phyloP scores from a whole-genome alignment of 164 flowering plant species.

The Macadamia tetraphylla region DNA sequence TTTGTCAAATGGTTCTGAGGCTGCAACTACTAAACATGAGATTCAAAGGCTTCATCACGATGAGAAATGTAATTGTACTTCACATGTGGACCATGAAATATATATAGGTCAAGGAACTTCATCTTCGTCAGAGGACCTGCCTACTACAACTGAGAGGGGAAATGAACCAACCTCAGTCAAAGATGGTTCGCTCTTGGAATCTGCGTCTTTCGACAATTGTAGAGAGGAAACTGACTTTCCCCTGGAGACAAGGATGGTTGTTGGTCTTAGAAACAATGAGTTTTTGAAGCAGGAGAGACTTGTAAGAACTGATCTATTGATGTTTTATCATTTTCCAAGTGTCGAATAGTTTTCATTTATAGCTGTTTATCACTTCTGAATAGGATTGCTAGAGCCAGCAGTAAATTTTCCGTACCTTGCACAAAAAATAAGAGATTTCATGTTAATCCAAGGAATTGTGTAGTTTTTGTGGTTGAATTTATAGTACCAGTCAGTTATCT shows the following conservation, averaged over 20 bases:
- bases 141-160: conserved; percentile 12
- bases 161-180: conserved; percentile 11
- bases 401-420: neutral
- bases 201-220: conserved; percentile 11
- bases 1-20: conserved; percentile 9
- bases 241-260: conserved; percentile 15
- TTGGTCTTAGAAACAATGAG: conserved; percentile 10
- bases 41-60: neutral
- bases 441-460: neutral
- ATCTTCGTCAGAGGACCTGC: conserved; percentile 11
- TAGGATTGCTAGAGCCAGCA: neutral
- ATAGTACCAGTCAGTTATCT: neutral
- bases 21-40: conserved; percentile 15
- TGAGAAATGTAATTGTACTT: conserved; percentile 11
- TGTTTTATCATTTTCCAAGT: neutral
- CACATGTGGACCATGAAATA: conserved; percentile 12
- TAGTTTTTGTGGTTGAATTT: conserved; percentile 4
- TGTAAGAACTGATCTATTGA: conserved; percentile 24
- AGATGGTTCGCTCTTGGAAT: conserved; percentile 14
- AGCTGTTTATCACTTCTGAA: neutral
- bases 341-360: neutral
- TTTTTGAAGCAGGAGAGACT: conserved; percentile 22
- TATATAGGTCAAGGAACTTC: conserved; percentile 11
- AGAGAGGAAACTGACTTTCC: conserved; percentile 5
- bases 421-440: neutral